These are phyloP conservation scores for Fusarium chaquense DNA, from an alignment of 2,329 filamentous ascomycete species.

Conservation along the genomic window DNA sequence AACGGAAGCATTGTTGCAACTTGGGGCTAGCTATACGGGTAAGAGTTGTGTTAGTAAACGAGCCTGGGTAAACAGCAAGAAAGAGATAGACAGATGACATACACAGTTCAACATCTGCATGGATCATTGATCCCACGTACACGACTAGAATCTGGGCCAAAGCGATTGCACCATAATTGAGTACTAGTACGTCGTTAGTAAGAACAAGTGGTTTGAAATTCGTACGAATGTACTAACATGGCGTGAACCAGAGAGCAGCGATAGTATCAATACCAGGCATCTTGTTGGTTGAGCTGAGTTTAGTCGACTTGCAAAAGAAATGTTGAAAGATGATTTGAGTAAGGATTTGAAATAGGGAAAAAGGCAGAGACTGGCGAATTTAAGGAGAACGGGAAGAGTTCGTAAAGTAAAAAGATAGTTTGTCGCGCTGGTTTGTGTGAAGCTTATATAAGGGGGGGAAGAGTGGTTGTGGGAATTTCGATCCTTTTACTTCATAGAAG, in stretches of 20 bases:
- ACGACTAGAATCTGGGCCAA: background rate
- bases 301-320: background rate
- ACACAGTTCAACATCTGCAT: background rate
- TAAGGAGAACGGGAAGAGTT: background rate
- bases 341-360: too few species aligned
- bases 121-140: background rate
- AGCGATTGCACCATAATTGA: background rate
- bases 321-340: background rate
- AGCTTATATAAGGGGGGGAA: background rate
- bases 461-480: background rate
- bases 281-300: background rate
- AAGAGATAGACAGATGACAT: background rate
- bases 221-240: background rate
- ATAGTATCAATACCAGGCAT: background rate
- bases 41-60: background rate
- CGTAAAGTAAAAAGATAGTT: background rate
- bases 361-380: background rate
- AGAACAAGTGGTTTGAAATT: background rate
- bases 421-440: background rate
- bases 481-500: background rate
- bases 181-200: background rate
- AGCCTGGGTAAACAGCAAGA: background rate
- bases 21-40: too few species aligned
- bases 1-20: background rate
- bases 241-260: background rate